phyloP scores from a whole-genome alignment of 257 asterid genomes.

The Gynochthodes officinalis region DNA sequence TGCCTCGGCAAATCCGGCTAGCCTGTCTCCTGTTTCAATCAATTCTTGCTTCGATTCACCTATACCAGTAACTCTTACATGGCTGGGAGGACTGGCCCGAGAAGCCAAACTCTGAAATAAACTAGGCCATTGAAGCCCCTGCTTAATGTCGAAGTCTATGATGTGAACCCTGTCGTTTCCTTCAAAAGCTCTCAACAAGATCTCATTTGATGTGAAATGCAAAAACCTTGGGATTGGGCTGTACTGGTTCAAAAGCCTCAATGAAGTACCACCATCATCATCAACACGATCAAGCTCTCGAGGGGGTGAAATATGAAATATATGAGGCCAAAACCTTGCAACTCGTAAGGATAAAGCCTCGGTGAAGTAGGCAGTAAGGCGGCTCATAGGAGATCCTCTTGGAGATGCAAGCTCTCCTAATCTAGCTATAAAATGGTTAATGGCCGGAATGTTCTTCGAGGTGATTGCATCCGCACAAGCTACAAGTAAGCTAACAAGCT shows the following conservation, averaged over 20 bases:
- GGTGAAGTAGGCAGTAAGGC: slow-evolving; percentile 76
- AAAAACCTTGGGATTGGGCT: slow-evolving; percentile 80
- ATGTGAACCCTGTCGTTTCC: slow-evolving; percentile 83
- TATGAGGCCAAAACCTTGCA: slow-evolving; percentile 71
- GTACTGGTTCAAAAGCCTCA: slow-evolving; percentile 68
- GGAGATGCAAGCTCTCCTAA: slow-evolving; percentile 96
- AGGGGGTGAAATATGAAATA: slow-evolving; percentile 61
- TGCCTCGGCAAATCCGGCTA: slow-evolving; percentile 71
- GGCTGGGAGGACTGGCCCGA: slow-evolving; percentile 66
- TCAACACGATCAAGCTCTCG: slow-evolving; percentile 63
- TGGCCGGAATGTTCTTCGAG: slow-evolving; percentile 46
- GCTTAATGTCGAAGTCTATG: slow-evolving; percentile 86
- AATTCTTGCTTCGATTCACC: slow-evolving; percentile 92
- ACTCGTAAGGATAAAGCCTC: slow-evolving; percentile 80
- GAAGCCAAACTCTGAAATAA: slow-evolving; percentile 84
- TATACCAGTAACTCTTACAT: slow-evolving; percentile 79
- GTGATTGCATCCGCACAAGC: slow-evolving; percentile 73
- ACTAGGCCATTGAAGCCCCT: slow-evolving; percentile 96
- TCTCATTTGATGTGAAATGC: slow-evolving; percentile 89
- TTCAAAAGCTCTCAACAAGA: slow-evolving; percentile 67
- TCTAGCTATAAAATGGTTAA: slow-evolving; percentile 63
- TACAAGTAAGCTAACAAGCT: slow-evolving; percentile 72
- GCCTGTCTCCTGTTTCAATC: slow-evolving; percentile 71
- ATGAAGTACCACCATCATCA: slow-evolving; percentile 47
- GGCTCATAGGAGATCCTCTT: slow-evolving; percentile 64